Evolutionary conservation across 305 asterid genomes (phyloP), one percentile per base, ranked within the genome.

Genomic region (Plantago lanceolata): DNA sequence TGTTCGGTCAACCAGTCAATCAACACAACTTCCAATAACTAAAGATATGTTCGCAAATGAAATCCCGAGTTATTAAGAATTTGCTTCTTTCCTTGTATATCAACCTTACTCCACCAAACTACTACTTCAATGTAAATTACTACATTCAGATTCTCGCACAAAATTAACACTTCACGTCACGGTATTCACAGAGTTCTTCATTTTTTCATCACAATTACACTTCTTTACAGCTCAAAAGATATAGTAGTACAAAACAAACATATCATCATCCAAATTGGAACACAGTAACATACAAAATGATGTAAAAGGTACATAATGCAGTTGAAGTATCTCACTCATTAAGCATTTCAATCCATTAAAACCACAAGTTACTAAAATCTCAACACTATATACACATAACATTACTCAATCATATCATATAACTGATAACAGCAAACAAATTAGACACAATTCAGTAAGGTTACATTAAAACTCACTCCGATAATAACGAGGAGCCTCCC

Each of bases 401-500:
- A 73, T 20, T 68, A 66, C 62, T 54, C 37, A 61, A 47, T 2
- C 68, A 65, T 57, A 71, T 16, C 29, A 33, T 49, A 55, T 20
- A 4, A 63, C 63, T 59, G 64, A 74, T 73, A 40, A 70, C 49
- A 43, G 47, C 16, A 43, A 63, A 19, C 63, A 77, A 63, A 58
- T 21, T 40, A 24, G 28, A 24, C 70, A 35, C 66, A 61, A 73
- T 72, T 79, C 75, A 89, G 72, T 82, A 84, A 24, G 3, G 0
- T 24, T 31, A 37, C 8, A 13, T 59, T 53, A 44, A 60, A 21
- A 60, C 33, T 84, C 82, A 74, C 64, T 79, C 43, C 78, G 79
- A 70, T 73, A 84, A 24, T 82, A 77, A 58, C 76, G 83, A 48
- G 71, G 76, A 53, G 79, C 85, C 72, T 82, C 89, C 80, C 86